Conservation (phyloP, 2,329 filamentous ascomycete species). For the Cladosporium sp. region DNA sequence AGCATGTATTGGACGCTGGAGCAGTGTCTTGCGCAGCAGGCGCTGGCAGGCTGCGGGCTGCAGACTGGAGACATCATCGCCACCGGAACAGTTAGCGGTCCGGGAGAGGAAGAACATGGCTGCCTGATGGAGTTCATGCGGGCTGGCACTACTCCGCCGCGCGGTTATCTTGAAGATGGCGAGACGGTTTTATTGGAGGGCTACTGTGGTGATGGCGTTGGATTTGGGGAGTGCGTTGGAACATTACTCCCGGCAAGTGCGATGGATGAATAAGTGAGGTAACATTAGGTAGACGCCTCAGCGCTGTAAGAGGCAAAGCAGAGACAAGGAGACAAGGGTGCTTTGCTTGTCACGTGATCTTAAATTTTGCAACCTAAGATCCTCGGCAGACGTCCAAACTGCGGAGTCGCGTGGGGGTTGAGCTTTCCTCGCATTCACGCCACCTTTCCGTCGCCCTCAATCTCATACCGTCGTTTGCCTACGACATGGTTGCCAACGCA, state of each 20-base stretch:
- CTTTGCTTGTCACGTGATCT: no score
- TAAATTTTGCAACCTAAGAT: no score
- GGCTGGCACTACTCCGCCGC: slow-evolving; percentile 31
- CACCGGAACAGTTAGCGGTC: slow-evolving; percentile 39
- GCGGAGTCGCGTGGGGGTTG: no score
- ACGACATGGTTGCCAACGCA: no score
- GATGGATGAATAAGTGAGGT: background rate
- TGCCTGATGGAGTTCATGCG: slow-evolving; percentile 40
- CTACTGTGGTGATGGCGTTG: slow-evolving; percentile 34
- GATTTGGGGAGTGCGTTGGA: slow-evolving; percentile 40
- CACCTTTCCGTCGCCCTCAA: no score
- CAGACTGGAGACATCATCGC: slow-evolving; percentile 40
- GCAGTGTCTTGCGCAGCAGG: slow-evolving; percentile 40
- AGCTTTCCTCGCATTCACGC: no score
- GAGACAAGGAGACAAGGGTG: no score
- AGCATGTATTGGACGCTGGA: slow-evolving; percentile 42
- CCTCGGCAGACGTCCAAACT: no score
- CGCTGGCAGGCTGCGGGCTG: slow-evolving; percentile 37
- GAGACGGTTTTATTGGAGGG: slow-evolving; percentile 37
- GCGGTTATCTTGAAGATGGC: slow-evolving; percentile 38
- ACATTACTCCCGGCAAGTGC: slow-evolving; percentile 28
- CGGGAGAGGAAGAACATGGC: slow-evolving; percentile 34
- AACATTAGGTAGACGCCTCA: no score
- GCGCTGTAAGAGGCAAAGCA: no score
- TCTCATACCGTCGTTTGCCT: no score